Evolutionary conservation across 2,329 filamentous ascomycete species (phyloP), one percentile per base, ranked within the genome.

Genomic region (Trichophyton mentagrophytes): DNA sequence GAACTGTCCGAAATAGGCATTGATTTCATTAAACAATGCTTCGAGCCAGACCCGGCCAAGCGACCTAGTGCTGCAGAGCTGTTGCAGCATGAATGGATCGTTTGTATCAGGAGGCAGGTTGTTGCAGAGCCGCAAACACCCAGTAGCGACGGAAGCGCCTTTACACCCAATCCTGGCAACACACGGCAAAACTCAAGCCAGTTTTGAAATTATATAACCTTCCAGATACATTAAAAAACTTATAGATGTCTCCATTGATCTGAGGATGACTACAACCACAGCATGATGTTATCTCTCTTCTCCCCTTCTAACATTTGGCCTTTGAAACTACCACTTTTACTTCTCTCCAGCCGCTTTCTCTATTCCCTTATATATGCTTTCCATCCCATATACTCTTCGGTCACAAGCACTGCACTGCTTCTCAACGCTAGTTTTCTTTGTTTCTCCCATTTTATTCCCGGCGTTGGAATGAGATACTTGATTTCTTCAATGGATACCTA

Each of bases 61-160:
- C 80, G 93, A 62, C 85, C 88, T 17, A 89, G 86, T 36, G 92
- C 93, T 1, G 85, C 91, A 1, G 93, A 97, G 73, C 76, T 99
- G 62, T 79, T 99, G 61, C 90, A 96, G 73, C 91, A 97, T 72
- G 90, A 95, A 70, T 99, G 93, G 93, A 86, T 87, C 47, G 74
- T 77, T 61, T 77, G 74, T 30, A 79, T 79, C 63, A 69, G 77
- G 57, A 71, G 76, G 61, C 74, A 78, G 64, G 76, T 79, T 15
- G 77, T 78, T 13, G 67, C 76, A n/a, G 74, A 76, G 56, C 70
- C 74, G 27, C 65, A 71, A 11, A 76, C 74, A 1, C 74, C 74
- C 0, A 65, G 65, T 61, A 68, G 70, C 72, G 55, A 42, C 11
- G 66, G 66, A 22, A 79, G 60, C 44, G 61, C 55, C 42, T 58